phyloP scores from a whole-genome alignment of 768 basidiomycete genomes.

The Pleurotus tuoliensis region DNA sequence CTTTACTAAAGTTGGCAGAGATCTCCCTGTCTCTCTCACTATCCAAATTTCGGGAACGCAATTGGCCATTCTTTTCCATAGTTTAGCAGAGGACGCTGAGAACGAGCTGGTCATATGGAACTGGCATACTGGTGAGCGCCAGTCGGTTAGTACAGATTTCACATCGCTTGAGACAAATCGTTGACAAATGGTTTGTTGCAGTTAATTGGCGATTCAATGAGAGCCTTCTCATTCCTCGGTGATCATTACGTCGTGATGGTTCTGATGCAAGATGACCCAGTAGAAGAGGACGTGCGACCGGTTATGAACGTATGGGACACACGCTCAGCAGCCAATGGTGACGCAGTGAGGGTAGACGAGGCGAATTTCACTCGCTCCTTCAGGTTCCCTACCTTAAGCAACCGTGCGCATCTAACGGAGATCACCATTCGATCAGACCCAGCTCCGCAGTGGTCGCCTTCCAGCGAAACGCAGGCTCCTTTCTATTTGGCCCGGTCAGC shows the following conservation, averaged over 20 bases:
- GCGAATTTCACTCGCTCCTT: constrained; percentile 34
- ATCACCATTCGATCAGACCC: constrained; percentile 53
- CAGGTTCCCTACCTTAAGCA: constrained; percentile 33
- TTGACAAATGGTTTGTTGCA: too few species aligned
- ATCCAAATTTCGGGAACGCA: constrained; percentile 56
- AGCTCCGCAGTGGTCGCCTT: constrained; percentile 40
- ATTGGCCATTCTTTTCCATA: constrained; percentile 44
- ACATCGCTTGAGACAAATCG: background rate
- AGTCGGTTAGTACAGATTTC: constrained; percentile 39
- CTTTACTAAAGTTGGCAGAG: constrained; percentile 19
- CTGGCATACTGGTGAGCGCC: constrained; percentile 53
- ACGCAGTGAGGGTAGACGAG: constrained; percentile 24
- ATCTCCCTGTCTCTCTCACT: constrained; percentile 29
- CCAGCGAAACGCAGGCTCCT: constrained; percentile 31
- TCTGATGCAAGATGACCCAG: constrained; percentile 23
- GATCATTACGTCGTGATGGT: constrained; percentile 35
- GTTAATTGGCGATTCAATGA: constrained; percentile 27
- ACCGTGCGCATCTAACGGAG: constrained; percentile 21
- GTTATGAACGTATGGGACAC: constrained; percentile 3
- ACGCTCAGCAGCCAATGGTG: constrained; percentile 9
- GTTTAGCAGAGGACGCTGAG: constrained; percentile 24
- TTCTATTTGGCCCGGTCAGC: constrained; percentile 40
- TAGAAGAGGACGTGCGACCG: constrained; percentile 23
- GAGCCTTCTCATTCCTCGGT: constrained; percentile 39
- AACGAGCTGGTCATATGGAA: constrained; percentile 60